phyloP scores from a whole-genome alignment of 192 early-diverging fungal species.

The Backusella australiensis region DNA sequence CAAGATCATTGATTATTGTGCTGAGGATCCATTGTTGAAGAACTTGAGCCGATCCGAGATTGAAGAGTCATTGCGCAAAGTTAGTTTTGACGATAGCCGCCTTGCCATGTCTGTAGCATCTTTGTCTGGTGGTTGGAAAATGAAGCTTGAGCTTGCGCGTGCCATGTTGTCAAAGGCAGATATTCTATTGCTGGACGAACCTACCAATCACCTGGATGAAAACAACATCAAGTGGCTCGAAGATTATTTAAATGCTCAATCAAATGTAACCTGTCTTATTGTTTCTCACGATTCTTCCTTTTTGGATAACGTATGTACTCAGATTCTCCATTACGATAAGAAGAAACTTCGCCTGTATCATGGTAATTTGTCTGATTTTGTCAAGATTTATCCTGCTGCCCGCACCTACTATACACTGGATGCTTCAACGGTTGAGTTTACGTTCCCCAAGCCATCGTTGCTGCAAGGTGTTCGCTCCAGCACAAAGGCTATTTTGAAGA shows the following conservation, averaged over 20 bases:
- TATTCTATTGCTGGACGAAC: slow-evolving; percentile 91
- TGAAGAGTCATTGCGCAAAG: slow-evolving; percentile 41
- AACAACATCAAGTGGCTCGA: slow-evolving; percentile 74
- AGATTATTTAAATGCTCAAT: slow-evolving; percentile 65
- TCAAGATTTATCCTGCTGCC: slow-evolving; percentile 66
- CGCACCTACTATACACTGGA: slow-evolving; percentile 76
- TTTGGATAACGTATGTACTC: slow-evolving; percentile 78
- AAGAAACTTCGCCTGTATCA: slow-evolving; percentile 76
- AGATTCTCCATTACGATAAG: slow-evolving; percentile 77
- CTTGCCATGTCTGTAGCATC: slow-evolving; percentile 57
- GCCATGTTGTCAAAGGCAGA: slow-evolving; percentile 83
- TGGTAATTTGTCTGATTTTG: slow-evolving; percentile 79
- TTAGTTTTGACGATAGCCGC: slow-evolving; percentile 64
- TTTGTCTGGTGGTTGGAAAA: slow-evolving; percentile 85
- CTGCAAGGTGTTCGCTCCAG: slow-evolving; percentile 77
- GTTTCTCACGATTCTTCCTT: slow-evolving; percentile 84
- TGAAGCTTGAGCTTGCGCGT: slow-evolving; percentile 81
- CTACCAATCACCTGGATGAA: slow-evolving; percentile 89
- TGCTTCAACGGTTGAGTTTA: slow-evolving; percentile 65
- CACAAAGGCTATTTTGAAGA: slow-evolving; percentile 78
- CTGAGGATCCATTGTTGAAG: slow-evolving; percentile 47
- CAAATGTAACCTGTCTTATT: slow-evolving; percentile 67
- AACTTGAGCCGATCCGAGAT: slow-evolving; percentile 48
- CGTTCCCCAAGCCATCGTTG: slow-evolving; percentile 74
- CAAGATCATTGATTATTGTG: slow-evolving; percentile 59